Evolutionary conservation across 768 basidiomycete genomes (phyloP), one percentile per base, ranked within the genome.

Genomic region (Scleroderma citrinum): DNA sequence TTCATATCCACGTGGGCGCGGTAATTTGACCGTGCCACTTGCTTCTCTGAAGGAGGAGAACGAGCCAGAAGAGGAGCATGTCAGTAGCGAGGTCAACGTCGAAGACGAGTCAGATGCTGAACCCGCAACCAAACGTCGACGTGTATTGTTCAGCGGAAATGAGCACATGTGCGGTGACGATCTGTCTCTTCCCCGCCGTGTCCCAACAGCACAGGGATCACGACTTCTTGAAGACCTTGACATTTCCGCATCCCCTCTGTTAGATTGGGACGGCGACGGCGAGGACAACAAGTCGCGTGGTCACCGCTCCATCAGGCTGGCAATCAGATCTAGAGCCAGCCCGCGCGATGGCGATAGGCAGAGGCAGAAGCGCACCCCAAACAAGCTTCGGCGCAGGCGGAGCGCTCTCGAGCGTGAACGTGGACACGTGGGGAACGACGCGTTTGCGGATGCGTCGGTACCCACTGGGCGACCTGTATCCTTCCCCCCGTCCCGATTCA

Each of bases 41-140:
- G 49, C 58, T 26, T 55, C 64, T 43, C 49, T 68, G 16, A 47
- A 44, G 42, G 66, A 68, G 37, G 68, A 62, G 46, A 59, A 51
- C 12, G 67, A 68, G 36, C 52, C 32, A 7, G 61, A 61, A 12
- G 60, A 66, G 13, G 42, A 49, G 20, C 53, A 47, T 16, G 43
- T 44, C 23, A 52, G 44, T 17, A 56, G 43, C 35, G 55, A 50
- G 24, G 41, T 43, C 12, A 50, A 54, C 11, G 7, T 32, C 35
- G 51, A 50, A 29, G 43, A 44, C 35, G 12, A 32, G 11, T 48
- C 46, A 13, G 10, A 38, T 23, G 57, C 53, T 17, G 8, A 1
- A 8, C 63, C 53, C 20, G 60, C 56, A 40, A 49, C 42, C 36
- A 63, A 65, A 47, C 51, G 64, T 44, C 61, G 52, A 16, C 53